These are phyloP conservation scores for Fusarium sp. DNA, from an alignment of 2,329 filamentous ascomycete genomes.

Conservation along the genomic window DNA sequence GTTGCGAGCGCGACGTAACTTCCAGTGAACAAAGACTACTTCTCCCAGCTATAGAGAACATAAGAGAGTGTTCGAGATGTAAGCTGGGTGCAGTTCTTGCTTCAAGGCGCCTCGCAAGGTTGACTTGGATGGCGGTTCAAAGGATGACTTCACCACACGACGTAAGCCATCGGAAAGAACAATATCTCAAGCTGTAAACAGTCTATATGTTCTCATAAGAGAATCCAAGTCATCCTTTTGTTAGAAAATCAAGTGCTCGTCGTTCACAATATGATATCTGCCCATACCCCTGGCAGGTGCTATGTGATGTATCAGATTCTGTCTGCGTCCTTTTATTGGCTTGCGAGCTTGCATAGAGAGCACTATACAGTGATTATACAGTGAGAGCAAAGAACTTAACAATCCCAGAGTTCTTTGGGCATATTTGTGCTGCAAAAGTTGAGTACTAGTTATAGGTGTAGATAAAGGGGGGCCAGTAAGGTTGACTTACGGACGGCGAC, in stretches of 20 bases:
- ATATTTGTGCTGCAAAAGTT: background rate
- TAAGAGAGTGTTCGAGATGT: background rate
- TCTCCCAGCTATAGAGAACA: background rate
- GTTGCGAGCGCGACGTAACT: background rate
- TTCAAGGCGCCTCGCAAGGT: background rate
- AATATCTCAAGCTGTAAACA: background rate
- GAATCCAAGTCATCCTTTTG: background rate
- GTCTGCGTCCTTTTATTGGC: background rate
- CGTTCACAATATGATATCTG: background rate
- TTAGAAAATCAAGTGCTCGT: background rate
- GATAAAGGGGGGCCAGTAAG: background rate
- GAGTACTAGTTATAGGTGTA: background rate
- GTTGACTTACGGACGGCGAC: too few relatives aligned
- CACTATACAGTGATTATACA: too few relatives aligned
- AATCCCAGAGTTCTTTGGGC: too few relatives aligned
- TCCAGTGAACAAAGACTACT: background rate
- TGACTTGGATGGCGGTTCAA: background rate
- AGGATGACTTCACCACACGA: background rate
- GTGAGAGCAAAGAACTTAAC: background rate
- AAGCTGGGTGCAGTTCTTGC: background rate
- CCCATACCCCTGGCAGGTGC: background rate
- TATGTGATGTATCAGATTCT: conserved; percentile 11
- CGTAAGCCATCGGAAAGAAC: background rate
- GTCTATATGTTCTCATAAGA: background rate
- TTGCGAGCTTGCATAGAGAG: background rate